Evolutionary conservation across 352 stramenopile species (phyloP).

Genomic region (Phytopythium litorale): DNA sequence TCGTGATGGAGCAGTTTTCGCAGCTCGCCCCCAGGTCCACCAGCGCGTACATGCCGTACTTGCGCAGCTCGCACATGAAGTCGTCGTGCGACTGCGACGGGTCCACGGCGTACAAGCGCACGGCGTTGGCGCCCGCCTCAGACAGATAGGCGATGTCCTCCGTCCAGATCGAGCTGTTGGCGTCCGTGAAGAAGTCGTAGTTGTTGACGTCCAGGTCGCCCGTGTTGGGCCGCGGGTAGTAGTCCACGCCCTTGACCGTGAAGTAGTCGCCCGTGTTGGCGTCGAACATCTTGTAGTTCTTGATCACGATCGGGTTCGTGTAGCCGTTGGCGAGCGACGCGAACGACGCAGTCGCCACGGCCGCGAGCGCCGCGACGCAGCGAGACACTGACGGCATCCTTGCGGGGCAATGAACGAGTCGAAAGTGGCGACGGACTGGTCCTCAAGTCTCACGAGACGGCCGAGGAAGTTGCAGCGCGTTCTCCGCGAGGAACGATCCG

Average conservation of each 20-base stretch:
- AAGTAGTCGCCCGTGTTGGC: constrained; percentile 55
- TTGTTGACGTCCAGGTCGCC: constrained; percentile 67
- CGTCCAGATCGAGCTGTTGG: constrained; percentile 60
- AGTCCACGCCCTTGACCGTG: constrained; percentile 59
- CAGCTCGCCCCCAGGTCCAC: constrained; percentile 58
- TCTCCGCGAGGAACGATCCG: not conserved
- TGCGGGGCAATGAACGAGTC: not conserved
- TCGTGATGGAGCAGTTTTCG: constrained; percentile 50
- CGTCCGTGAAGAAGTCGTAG: constrained; percentile 84
- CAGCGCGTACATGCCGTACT: constrained; percentile 74
- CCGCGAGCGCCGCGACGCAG: constrained; percentile 9
- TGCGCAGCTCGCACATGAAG: constrained; percentile 84
- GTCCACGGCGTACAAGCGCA: constrained; percentile 84
- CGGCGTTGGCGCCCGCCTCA: constrained; percentile 62
- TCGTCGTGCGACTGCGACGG: constrained; percentile 75
- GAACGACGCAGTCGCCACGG: constrained; percentile 9
- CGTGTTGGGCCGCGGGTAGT: constrained; percentile 72
- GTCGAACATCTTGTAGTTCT: constrained; percentile 70
- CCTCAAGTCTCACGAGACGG: constrained; percentile 3
- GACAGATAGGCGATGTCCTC: constrained; percentile 61
- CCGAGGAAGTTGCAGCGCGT: constrained; percentile 3
- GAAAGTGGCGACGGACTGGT: not conserved
- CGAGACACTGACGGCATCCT: constrained; percentile 14
- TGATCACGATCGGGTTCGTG: constrained; percentile 40
- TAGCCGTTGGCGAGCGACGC: constrained; percentile 9